Evolutionary conservation across 2,329 filamentous ascomycete species (phyloP).

Genomic region (Dothidotthia symphoricarpi): DNA sequence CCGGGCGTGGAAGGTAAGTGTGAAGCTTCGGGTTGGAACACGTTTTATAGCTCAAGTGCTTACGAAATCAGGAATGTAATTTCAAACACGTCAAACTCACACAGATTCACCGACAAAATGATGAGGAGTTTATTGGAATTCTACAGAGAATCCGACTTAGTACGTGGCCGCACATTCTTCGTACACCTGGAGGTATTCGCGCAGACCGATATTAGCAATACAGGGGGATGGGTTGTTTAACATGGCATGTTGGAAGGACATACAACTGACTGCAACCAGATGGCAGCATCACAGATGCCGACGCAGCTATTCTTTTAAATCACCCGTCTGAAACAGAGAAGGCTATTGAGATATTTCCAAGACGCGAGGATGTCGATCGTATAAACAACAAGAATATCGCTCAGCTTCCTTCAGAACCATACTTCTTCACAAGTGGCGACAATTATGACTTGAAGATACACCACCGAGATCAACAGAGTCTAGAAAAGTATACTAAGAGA

Average conservation of each 20-base stretch:
- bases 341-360: constrained; percentile 50
- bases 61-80: constrained; percentile 43
- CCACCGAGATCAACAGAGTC: constrained; percentile 20
- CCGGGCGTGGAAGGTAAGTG: constrained; percentile 49
- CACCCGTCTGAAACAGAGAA: constrained; percentile 45
- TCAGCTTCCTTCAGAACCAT: constrained; percentile 25
- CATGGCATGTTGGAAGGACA: no score
- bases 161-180: no score
- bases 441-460: constrained; percentile 42
- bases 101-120: constrained; percentile 58
- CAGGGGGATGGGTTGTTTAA: no score
- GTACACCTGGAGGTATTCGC: no score
- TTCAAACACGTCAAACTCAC: constrained; percentile 56
- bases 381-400: constrained; percentile 38
- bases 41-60: background rate
- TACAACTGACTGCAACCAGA: constrained; percentile 9
- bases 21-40: no score
- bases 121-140: constrained; percentile 54
- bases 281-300: constrained; percentile 40
- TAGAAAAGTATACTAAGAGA: constrained; percentile 11
- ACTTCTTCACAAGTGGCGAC: constrained; percentile 41
- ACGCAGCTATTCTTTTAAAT: constrained; percentile 35
- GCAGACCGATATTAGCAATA: no score
- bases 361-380: constrained; percentile 35
- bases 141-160: constrained; percentile 57